Percentiles rank a stretch among this genome's conserved stretches.
These are phyloP conservation scores for Climacium dendroides DNA, from an alignment of 225 moss, liverwort and hornwort genomes.

Conservation along the genomic window DNA sequence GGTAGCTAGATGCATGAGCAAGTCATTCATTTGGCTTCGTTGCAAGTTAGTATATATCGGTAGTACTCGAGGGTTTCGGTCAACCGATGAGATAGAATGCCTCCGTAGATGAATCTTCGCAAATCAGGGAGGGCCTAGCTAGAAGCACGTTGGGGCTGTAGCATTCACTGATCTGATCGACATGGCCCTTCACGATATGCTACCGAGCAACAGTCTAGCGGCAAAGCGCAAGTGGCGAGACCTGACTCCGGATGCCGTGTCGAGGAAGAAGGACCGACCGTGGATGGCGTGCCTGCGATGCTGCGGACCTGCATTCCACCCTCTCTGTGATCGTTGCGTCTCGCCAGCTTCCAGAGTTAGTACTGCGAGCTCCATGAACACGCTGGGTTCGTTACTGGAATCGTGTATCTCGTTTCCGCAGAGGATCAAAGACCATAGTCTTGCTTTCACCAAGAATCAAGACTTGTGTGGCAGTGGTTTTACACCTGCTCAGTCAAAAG, in stretches of 20 bases:
- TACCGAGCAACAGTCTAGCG: background rate
- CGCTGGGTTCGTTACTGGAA: background rate
- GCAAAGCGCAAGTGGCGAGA: conserved; percentile 44
- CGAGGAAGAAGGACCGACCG: conserved; percentile 1
- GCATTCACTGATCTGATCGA: background rate
- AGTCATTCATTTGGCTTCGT: background rate
- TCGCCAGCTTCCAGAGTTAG: background rate
- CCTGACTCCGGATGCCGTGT: background rate
- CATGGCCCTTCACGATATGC: conserved; percentile 38
- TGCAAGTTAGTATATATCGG: background rate
- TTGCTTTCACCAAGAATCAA: background rate
- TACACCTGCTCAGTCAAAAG: background rate
- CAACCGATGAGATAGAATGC: background rate
- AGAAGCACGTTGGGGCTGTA: background rate
- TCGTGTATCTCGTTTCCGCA: background rate
- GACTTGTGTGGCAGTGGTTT: background rate
- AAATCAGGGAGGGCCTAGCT: background rate
- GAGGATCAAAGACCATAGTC: background rate
- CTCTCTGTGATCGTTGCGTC: conserved; percentile 31
- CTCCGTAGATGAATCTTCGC: background rate
- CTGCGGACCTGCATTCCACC: conserved; percentile 29
- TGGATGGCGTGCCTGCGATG: conserved; percentile 36
- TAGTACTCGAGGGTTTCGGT: background rate
- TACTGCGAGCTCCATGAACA: background rate
- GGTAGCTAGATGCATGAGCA: background rate